Evolutionary conservation across 148 eudicot genomes (phyloP).

Genomic region (Silene latifolia): DNA sequence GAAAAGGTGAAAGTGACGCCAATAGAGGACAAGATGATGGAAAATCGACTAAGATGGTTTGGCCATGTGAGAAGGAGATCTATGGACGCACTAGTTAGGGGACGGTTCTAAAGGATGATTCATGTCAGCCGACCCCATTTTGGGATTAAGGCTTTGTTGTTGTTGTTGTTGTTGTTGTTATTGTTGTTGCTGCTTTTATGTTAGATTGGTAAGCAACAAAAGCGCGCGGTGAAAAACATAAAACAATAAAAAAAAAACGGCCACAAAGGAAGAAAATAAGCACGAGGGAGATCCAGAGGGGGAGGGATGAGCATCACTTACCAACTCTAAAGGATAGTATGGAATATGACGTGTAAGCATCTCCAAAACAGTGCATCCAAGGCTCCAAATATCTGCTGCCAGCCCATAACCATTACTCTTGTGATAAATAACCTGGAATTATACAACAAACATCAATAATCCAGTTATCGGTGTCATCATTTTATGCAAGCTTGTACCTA

Average conservation of each 20-base stretch:
- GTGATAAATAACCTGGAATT: constrained; percentile 54
- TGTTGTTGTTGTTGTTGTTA: no score
- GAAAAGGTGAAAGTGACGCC: no score
- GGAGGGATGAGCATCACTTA: constrained; percentile 27
- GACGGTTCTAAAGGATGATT: no score
- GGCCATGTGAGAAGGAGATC: no score
- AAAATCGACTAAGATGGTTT: no score
- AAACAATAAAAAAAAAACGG: not conserved
- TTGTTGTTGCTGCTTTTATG: no score
- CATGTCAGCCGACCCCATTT: no score
- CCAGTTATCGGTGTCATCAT: not conserved
- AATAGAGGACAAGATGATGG: no score
- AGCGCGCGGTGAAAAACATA: not conserved
- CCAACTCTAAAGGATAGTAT: constrained; percentile 57
- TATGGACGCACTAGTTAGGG: no score
- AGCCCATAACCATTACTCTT: constrained; percentile 70
- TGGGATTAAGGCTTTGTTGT: no score
- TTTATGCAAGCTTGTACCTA: not conserved
- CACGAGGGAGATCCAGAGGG: not conserved
- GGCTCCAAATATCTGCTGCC: constrained; percentile 96
- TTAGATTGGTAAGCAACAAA: not conserved
- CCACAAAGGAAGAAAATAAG: not conserved
- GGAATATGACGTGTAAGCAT: constrained; percentile 72
- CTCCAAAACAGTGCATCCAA: constrained; percentile 58
- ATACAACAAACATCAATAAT: not conserved